Base-by-base conservation (phyloP, 2,329 filamentous ascomycete genomes). In the Sporothrix humicola region DNA sequence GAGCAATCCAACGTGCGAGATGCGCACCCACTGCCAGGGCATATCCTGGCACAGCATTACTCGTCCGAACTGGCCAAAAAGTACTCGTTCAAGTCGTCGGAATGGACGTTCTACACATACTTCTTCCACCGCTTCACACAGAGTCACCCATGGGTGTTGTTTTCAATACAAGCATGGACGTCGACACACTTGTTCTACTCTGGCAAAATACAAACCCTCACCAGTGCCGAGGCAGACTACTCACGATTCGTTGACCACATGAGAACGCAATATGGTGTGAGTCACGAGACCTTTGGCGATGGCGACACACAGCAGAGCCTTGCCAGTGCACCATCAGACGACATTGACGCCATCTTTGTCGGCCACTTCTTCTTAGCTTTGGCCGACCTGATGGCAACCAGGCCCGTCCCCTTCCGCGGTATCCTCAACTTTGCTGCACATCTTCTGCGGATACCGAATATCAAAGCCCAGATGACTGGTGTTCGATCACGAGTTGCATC, bases 101-200 rank as follows among this genome's bases (percentile, higher is more conserved):
- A 70, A n/a, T 70, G 68, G 68, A 70, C 68, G 2, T 70, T 70
- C 8, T 70, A 70, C 42, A 70, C 68, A 12, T 70, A 70, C n/a
- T 70, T 70, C 50, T 70, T 70, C 20, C 68, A 70, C 13, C 68
- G 68, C 2, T 70, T 70, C 37, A 70, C 68, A 0, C 68, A 48
- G 6, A 70, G 52, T 8, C 68, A 70, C 10, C 68, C 68, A 0
- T 70, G 68, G 68, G 68, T 70, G 1, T 37, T 70, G 31, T 70
- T 37, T 37, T 70, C 68, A 2, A 70, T 70, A 17, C 68, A 70
- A 8, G 68, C 68, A 15, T 70, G 68, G 68, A 70, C 68, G 0
- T 70, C 68, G 7, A 70, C 68, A 17, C 68, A 70, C 17, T 52
- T 70, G 2, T 70, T 26, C 37, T 70, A 70, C 17, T 58, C 68